These are phyloP conservation scores for Boletus tomentosulus DNA, from an alignment of 768 basidiomycete genomes.

Conservation along the genomic window DNA sequence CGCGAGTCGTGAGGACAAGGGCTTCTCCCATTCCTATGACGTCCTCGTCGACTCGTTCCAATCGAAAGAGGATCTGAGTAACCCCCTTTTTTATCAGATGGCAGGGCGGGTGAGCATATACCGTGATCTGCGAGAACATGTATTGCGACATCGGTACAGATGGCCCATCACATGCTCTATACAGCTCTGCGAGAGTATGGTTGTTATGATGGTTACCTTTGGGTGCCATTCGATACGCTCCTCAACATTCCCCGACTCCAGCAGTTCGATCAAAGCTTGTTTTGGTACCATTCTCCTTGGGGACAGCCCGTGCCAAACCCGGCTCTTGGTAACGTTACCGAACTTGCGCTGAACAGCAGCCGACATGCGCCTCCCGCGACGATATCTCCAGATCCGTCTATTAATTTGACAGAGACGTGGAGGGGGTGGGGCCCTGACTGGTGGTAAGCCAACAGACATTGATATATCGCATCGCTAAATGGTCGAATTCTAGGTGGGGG, in stretches of 20 bases:
- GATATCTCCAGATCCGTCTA: constrained; percentile 39
- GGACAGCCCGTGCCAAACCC: constrained; percentile 40
- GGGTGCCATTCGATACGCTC: constrained; percentile 50
- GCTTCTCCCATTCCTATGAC: constrained; percentile 47
- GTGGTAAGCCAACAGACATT: constrained; percentile 34
- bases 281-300: constrained; percentile 52
- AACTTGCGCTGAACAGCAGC: constrained; percentile 15
- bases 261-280: constrained; percentile 40
- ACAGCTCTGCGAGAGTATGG: constrained; percentile 40
- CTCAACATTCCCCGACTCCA: constrained; percentile 47
- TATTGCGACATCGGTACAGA: constrained; percentile 18
- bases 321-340: constrained; percentile 20
- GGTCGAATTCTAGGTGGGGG: constrained; percentile 38
- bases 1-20: constrained; percentile 41
- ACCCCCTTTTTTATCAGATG: constrained; percentile 37
- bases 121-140: background rate
- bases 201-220: constrained; percentile 50
- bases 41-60: constrained; percentile 46
- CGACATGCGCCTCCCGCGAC: constrained; percentile 38
- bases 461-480: constrained; percentile 6
- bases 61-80: constrained; percentile 39
- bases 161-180: constrained; percentile 54
- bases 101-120: constrained; percentile 38
- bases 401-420: constrained; percentile 38
- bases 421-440: constrained; percentile 39